Evolutionary conservation across 441 rosid genomes (phyloP).

Genomic region (Manihot esculenta): DNA sequence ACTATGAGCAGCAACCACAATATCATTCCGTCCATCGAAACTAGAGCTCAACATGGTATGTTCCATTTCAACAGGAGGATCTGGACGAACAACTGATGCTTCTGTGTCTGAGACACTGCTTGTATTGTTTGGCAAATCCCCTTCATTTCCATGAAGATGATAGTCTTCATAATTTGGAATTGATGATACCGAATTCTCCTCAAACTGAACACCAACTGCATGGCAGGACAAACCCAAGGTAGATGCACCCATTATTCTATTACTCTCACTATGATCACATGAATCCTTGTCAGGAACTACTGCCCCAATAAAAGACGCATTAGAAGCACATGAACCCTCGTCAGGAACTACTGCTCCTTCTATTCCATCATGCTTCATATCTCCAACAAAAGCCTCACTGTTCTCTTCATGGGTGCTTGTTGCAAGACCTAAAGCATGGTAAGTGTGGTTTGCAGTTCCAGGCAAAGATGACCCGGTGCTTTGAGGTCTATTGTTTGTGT

Average conservation of each 20-base stretch:
- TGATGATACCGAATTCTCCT: conserved; percentile 35
- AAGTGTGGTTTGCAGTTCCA: conserved; percentile 49
- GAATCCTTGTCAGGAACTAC: conserved; percentile 28
- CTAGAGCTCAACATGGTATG: conserved; percentile 21
- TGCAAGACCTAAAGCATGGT: conserved; percentile 52
- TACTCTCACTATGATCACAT: conserved; percentile 31
- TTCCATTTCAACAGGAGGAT: conserved; percentile 33
- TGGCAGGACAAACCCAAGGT: conserved; percentile 35
- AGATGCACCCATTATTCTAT: conserved; percentile 39
- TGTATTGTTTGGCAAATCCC: conserved; percentile 32
- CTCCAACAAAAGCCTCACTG: conserved; percentile 38
- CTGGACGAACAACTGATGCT: conserved; percentile 37
- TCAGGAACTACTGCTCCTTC: conserved; percentile 31
- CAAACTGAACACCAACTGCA: conserved; percentile 32
- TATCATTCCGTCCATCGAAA: conserved; percentile 35
- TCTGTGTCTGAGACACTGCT: conserved; percentile 38
- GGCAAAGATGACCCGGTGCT: conserved; percentile 56
- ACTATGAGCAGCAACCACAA: conserved; percentile 39
- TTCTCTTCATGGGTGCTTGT: conserved; percentile 37
- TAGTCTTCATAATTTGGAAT: conserved; percentile 30
- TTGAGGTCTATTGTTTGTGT: conserved; percentile 54
- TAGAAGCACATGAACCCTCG: too few species aligned
- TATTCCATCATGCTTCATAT: conserved; percentile 29
- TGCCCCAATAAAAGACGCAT: too few species aligned
- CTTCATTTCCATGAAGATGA: conserved; percentile 36